Conservation (phyloP, 306 rosid genomes). For the Cicer yamashitae region DNA sequence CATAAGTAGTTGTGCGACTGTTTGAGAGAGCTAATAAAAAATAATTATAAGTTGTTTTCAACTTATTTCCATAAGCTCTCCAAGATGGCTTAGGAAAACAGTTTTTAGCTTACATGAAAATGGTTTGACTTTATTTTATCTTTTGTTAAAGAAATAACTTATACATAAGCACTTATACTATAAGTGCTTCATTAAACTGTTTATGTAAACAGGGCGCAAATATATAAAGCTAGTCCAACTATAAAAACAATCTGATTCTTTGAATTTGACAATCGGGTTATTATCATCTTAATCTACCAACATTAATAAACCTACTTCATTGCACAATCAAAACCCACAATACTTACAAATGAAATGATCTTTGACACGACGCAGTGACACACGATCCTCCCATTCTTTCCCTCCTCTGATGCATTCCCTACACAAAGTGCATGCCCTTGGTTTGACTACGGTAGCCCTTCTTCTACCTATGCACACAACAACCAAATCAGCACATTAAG, state of each 20-base stretch:
- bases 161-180: too few species aligned
- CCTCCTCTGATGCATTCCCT: slow-evolving; percentile 97
- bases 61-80: too few species aligned
- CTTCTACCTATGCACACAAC: slow-evolving; percentile 62
- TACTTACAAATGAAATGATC: slow-evolving; percentile 95
- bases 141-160: too few species aligned
- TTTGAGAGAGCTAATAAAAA: too few species aligned
- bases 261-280: not conserved
- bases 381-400: slow-evolving; percentile 82
- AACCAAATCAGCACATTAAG: slow-evolving; percentile 40
- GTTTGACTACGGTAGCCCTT: slow-evolving; percentile 71
- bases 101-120: too few species aligned
- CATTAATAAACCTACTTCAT: slow-evolving; percentile 15
- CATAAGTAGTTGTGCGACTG: too few species aligned
- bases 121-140: too few species aligned
- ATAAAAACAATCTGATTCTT: not conserved
- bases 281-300: slow-evolving; percentile 29
- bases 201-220: too few species aligned
- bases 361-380: slow-evolving; percentile 80
- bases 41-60: too few species aligned
- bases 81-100: too few species aligned
- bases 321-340: not conserved
- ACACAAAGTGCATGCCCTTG: slow-evolving; percentile 87
- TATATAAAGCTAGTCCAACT: not conserved
- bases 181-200: too few species aligned